Percentiles rank a stretch among this genome's conserved stretches.
Evolutionary conservation across 140 eudicot species (phyloP).

Genomic region (Stevia rebaudiana): DNA sequence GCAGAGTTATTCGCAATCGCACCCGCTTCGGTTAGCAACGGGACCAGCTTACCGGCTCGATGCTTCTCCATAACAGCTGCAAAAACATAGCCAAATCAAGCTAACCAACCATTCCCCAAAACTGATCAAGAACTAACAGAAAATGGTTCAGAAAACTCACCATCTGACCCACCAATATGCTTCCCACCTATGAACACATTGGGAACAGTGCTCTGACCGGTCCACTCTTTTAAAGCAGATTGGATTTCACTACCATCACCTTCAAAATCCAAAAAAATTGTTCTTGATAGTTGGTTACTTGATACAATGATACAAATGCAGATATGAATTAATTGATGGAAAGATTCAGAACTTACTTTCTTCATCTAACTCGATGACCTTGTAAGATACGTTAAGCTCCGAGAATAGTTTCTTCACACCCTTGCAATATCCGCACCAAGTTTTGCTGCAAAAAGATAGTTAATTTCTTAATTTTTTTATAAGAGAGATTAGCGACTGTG

Average conservation of each 20-base stretch:
- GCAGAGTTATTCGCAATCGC: constrained; percentile 56
- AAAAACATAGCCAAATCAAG: neutral
- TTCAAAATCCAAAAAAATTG: neutral
- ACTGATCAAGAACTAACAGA: neutral
- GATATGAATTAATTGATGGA: neutral
- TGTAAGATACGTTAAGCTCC: constrained; percentile 60
- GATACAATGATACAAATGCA: no score
- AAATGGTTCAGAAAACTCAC: constrained; percentile 26
- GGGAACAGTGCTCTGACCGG: constrained; percentile 86
- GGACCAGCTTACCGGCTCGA: constrained; percentile 66
- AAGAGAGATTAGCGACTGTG: neutral
- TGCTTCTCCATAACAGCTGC: constrained; percentile 61
- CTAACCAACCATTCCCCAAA: neutral
- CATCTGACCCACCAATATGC: constrained; percentile 69
- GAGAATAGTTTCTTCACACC: constrained; percentile 64
- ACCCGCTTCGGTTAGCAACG: constrained; percentile 71
- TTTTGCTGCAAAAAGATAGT: constrained; percentile 49
- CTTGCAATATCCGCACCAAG: constrained; percentile 68
- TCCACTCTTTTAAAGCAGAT: constrained; percentile 71
- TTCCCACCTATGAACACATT: constrained; percentile 80
- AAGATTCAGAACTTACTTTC: constrained; percentile 51
- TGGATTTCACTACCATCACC: constrained; percentile 77
- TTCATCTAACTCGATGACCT: constrained; percentile 65
- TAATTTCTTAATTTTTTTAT: neutral
- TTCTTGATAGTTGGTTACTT: no score